phyloP scores from a whole-genome alignment of 192 early-diverging fungal genomes.

The Coemansia sp. region DNA sequence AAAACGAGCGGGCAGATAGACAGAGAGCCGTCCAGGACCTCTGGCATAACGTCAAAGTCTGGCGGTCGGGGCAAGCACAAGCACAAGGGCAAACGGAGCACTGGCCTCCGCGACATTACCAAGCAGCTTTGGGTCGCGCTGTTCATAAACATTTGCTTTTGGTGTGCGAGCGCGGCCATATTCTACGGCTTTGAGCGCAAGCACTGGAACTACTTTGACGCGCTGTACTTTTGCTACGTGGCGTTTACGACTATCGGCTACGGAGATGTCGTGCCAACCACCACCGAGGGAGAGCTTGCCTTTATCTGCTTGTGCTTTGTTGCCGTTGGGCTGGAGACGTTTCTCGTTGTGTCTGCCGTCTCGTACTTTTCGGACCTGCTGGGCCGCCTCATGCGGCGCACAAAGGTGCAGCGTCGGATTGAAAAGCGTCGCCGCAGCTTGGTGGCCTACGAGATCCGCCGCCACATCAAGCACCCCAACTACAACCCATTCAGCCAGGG shows the following conservation, averaged over 20 bases:
- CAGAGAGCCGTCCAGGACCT: not conserved
- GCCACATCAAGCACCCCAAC: slow-evolving; percentile 56
- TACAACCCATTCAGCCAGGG: slow-evolving; percentile 51
- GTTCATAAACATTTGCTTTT: slow-evolving; percentile 41
- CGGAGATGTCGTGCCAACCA: slow-evolving; percentile 43
- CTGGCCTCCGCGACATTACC: slow-evolving; percentile 12
- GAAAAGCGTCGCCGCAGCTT: slow-evolving; percentile 39
- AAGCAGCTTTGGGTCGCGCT: slow-evolving; percentile 49
- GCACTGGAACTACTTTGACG: slow-evolving; percentile 51
- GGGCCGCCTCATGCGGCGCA: slow-evolving; percentile 24
- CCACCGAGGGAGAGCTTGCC: slow-evolving; percentile 42
- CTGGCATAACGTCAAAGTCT: slow-evolving; percentile 1
- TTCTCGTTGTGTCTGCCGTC: slow-evolving; percentile 50
- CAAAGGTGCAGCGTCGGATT: slow-evolving; percentile 45
- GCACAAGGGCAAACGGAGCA: not conserved
- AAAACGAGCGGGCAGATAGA: not conserved
- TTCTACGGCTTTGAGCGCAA: slow-evolving; percentile 39
- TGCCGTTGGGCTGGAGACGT: slow-evolving; percentile 54
- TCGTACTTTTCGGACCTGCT: slow-evolving; percentile 45
- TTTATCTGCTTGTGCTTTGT: slow-evolving; percentile 56
- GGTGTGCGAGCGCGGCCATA: slow-evolving; percentile 38
- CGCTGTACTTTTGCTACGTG: slow-evolving; percentile 57
- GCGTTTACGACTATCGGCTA: slow-evolving; percentile 59
- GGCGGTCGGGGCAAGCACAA: not conserved
- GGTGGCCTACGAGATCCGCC: slow-evolving; percentile 54